Percentiles rank a stretch among this genome's conserved stretches.
These are phyloP conservation scores for Phytopythium kandeliae DNA, from an alignment of 352 stramenopile genomes.

Conservation along the genomic window DNA sequence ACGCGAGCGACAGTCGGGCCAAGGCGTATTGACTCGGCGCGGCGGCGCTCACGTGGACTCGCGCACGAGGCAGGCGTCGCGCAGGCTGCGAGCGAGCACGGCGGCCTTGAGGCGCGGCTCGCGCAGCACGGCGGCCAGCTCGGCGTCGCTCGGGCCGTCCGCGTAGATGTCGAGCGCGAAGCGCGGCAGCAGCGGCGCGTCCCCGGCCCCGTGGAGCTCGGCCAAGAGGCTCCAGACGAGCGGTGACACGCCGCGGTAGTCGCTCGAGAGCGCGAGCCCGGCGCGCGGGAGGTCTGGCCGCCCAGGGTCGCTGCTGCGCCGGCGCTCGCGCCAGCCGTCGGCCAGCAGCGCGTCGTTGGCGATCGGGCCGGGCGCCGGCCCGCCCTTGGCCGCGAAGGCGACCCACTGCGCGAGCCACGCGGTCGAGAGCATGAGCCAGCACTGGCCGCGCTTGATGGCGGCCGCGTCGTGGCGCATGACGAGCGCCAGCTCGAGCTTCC, in stretches of 20 bases:
- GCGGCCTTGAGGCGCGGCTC: slow-evolving; percentile 36
- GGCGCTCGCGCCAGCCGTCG: slow-evolving; percentile 36
- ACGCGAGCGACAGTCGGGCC: too few species aligned
- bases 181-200: slow-evolving; percentile 34
- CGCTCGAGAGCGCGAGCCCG: slow-evolving; percentile 35
- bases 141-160: slow-evolving; percentile 27
- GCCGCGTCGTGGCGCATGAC: slow-evolving; percentile 49
- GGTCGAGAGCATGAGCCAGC: slow-evolving; percentile 58
- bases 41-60: not conserved
- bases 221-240: slow-evolving; percentile 73
- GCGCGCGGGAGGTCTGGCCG: slow-evolving; percentile 32
- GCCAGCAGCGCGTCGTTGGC: slow-evolving; percentile 48
- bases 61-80: slow-evolving; percentile 31
- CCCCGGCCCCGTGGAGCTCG: slow-evolving; percentile 51
- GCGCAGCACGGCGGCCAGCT: slow-evolving; percentile 26
- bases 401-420: slow-evolving; percentile 68
- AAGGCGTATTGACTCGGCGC: too few species aligned
- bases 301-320: slow-evolving; percentile 20
- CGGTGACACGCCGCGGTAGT: slow-evolving; percentile 68
- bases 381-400: slow-evolving; percentile 36
- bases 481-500: slow-evolving; percentile 49
- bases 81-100: slow-evolving; percentile 36
- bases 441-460: slow-evolving; percentile 57
- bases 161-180: slow-evolving; percentile 48
- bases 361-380: slow-evolving; percentile 40